Base-by-base conservation (phyloP, 169 alveolate species). In the Plasmodium knowlesi region DNA sequence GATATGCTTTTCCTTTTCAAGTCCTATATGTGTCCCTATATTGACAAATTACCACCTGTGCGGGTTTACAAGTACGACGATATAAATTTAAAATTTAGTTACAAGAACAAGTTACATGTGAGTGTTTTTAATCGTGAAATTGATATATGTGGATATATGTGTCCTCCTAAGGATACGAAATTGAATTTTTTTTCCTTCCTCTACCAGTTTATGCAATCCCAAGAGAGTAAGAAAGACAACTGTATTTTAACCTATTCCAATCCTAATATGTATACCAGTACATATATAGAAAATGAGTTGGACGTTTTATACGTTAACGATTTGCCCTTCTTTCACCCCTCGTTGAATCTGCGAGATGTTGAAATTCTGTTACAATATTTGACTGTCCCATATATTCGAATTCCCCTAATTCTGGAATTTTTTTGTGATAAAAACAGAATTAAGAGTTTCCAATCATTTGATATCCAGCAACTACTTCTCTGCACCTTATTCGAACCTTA, bases 351-450 rank as follows among this genome's bases (percentile, higher is more conserved):
- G 32, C 92, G 98, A 28, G 98, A 97, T 88, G 92, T 96, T 3
- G 98, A 97, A 85, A 94, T 97, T 14, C 80, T 97, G 25, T 79
- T 97, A 16, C 98, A 97, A 94, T 97, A 97, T 92, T 96, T 97
- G 46, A 97, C 98, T 14, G 97, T 98, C 0, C 96, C 98, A 16
- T 97, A 97, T 89, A 95, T 97, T 71, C 94, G 98, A 25, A 97
- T 97, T 30, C 98, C 98, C 50, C 96, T 97, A 34, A 94, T 97
- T 61, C 84, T 96, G 92, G 98, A 96, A 84, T 97, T 97, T 90
- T 97, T 97, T 85, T 88, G 97, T 28, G 97, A 94, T 70, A 98
- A 97, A 78, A 96, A 95, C 22, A 92, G 97, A 37, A 85, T 97
- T 41, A 95, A 93, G 41, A 82, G 96, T 46, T 94, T 95, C 32